phyloP scores from a whole-genome alignment of 805 yeast genomes.

The Saccharomycopsis oosterbeekiorum region DNA sequence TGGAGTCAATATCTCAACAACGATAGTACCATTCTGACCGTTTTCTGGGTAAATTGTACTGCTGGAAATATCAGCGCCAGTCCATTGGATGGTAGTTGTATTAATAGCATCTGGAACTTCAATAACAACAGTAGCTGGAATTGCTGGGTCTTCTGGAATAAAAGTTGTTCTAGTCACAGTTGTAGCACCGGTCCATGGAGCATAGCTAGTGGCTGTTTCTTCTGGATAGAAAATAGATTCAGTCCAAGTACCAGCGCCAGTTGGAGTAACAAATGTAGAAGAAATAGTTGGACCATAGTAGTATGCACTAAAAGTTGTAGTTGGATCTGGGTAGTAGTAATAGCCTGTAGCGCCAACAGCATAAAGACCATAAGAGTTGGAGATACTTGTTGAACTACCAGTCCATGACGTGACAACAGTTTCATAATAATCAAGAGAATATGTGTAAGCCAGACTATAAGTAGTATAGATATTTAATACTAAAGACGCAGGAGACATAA shows the following conservation, averaged over 20 bases:
- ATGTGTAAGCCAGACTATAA: no score
- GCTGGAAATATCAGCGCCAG: constrained; percentile 4
- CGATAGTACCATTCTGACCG: not conserved
- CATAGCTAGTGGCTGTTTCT: not conserved
- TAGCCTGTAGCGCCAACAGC: not conserved
- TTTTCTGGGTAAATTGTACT: constrained; percentile 6
- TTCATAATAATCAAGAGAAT: no score
- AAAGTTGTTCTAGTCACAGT: not conserved
- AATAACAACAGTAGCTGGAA: not conserved
- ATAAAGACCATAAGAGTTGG: not conserved
- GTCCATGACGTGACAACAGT: not conserved
- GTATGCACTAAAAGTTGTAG: constrained; percentile 3
- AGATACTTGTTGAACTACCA: not conserved
- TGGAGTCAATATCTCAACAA: no score
- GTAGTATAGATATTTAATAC: no score
- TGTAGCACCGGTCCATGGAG: not conserved
- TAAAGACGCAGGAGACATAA: no score
- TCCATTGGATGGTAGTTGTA: not conserved
- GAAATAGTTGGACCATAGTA: constrained; percentile 8
- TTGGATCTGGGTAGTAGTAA: constrained; percentile 5
- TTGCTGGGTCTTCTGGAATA: not conserved
- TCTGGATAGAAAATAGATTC: not conserved
- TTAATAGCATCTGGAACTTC: not conserved
- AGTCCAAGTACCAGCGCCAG: not conserved
- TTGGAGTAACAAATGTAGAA: constrained; percentile 1